Conservation (phyloP, 768 basidiomycete genomes). For the Daedaleopsis nitida region DNA sequence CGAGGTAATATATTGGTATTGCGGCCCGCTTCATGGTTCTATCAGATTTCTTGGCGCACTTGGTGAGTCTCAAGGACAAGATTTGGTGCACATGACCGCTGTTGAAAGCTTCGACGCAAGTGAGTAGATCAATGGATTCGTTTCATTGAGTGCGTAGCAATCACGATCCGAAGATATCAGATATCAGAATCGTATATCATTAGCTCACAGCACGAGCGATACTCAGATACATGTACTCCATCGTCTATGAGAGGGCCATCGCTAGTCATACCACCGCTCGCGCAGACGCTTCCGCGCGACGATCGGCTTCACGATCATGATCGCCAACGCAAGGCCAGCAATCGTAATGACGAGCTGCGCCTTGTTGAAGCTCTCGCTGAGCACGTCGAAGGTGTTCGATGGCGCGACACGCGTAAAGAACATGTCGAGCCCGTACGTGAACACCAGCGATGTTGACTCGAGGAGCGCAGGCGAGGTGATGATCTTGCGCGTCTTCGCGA, state of each 20-base stretch:
- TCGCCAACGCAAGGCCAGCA: constrained; percentile 67
- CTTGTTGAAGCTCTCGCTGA: constrained; percentile 93
- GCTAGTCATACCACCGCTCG: constrained; percentile 70
- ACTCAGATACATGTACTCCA: too few relatives aligned
- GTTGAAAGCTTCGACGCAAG: too few relatives aligned
- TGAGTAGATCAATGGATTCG: too few relatives aligned
- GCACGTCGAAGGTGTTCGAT: constrained; percentile 89
- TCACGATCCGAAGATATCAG: too few relatives aligned
- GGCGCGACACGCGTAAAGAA: constrained; percentile 86
- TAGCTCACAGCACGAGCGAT: too few relatives aligned
- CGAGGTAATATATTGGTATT: too few relatives aligned
- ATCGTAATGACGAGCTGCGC: constrained; percentile 85
- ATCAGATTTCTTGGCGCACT: too few relatives aligned
- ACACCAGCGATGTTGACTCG: constrained; percentile 89
- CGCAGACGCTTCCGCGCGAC: constrained; percentile 66
- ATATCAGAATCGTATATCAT: too few relatives aligned
- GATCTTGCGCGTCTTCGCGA: constrained; percentile 68
- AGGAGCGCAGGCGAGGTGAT: constrained; percentile 81
- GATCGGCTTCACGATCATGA: constrained; percentile 81
- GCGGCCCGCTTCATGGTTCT: too few relatives aligned
- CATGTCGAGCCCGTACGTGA: constrained; percentile 86
- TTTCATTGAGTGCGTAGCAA: too few relatives aligned
- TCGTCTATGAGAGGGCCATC: background rate
- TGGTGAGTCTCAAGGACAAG: too few relatives aligned
- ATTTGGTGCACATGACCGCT: too few relatives aligned